Evolutionary conservation across 805 yeast species (phyloP).

Genomic region (Hanseniaspora valbyensis): DNA sequence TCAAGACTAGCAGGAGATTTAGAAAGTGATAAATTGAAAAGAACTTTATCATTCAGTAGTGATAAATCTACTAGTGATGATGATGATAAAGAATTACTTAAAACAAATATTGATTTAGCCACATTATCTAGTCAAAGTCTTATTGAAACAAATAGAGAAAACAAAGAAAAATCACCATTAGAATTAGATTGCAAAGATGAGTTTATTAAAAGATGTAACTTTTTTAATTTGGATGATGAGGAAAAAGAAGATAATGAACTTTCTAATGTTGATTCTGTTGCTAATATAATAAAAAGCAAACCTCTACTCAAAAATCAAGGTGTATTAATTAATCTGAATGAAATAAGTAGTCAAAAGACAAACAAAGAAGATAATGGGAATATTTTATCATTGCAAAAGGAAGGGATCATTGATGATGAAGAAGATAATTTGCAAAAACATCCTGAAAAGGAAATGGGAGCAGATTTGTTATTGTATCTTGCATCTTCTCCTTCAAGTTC

Average conservation of each 20-base stretch:
- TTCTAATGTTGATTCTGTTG: neutral
- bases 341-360: neutral
- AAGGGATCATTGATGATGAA: too few species aligned
- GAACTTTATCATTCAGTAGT: slow-evolving; percentile 4
- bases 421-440: neutral
- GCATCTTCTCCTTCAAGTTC: slow-evolving; percentile 28
- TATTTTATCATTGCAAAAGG: neutral
- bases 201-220: slow-evolving; percentile 8
- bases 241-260: neutral
- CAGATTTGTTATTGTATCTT: slow-evolving; percentile 29
- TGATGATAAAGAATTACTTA: neutral
- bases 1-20: neutral
- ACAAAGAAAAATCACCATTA: neutral
- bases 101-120: neutral
- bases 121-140: neutral
- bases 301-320: neutral
- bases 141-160: neutral
- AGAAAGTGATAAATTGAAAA: neutral
- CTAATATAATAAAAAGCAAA: neutral
- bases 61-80: slow-evolving; percentile 14
- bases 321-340: neutral
- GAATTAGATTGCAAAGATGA: slow-evolving; percentile 12
- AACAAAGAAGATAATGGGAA: neutral
- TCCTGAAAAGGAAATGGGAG: slow-evolving; percentile 25
- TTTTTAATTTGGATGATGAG: neutral